A percentile compares a stretch with the other conserved stretches of the same genome.
Conservation (phyloP, 441 rosid genomes). For the Mallotus repandus region DNA sequence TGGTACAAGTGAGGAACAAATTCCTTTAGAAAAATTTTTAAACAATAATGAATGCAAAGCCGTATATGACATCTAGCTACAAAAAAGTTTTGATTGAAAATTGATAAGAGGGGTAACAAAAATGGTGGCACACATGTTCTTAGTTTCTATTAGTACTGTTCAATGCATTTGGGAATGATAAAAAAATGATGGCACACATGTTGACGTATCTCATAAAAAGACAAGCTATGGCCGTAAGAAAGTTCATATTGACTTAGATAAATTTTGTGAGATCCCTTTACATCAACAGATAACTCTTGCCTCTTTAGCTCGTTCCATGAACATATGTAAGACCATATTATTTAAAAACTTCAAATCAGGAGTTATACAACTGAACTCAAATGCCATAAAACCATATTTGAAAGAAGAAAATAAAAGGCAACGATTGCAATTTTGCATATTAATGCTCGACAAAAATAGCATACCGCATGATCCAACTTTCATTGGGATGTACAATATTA, state of each 20-base stretch:
- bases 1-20: too few relatives aligned
- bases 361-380: neutral
- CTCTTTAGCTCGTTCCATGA: neutral
- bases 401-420: neutral
- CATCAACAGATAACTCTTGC: neutral
- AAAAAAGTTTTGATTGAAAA: too few relatives aligned
- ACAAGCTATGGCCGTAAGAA: neutral
- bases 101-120: too few relatives aligned
- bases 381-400: too few relatives aligned
- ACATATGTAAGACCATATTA: neutral
- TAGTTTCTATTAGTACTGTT: neutral
- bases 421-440: neutral
- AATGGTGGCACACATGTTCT: too few relatives aligned
- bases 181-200: neutral
- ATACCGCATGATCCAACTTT: neutral
- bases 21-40: too few relatives aligned
- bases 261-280: neutral
- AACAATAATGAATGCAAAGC: too few relatives aligned
- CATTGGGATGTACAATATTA: neutral
- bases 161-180: neutral
- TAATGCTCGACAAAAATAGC: neutral
- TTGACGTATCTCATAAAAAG: neutral
- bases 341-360: neutral
- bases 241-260: neutral
- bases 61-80: too few relatives aligned